Evolutionary conservation across 2,329 filamentous ascomycete species (phyloP).

Genomic region (Aspergillus phoenicis): DNA sequence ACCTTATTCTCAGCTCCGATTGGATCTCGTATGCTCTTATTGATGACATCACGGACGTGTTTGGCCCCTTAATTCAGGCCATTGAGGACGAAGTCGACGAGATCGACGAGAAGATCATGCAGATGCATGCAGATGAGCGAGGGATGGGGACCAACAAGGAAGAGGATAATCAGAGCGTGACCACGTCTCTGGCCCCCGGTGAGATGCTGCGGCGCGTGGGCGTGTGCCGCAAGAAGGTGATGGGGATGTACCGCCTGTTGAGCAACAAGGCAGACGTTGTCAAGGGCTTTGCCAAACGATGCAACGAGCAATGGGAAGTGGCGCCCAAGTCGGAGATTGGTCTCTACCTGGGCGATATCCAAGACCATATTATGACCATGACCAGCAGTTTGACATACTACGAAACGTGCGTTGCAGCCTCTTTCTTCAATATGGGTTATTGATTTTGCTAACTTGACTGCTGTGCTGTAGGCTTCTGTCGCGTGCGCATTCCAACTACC

Average conservation of each 20-base stretch:
- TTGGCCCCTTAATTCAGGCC: slow-evolving; percentile 84
- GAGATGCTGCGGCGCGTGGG: slow-evolving; percentile 93
- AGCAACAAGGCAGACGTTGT: slow-evolving; percentile 99
- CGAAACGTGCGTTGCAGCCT: slow-evolving; percentile 71
- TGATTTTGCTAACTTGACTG: slow-evolving; percentile 20
- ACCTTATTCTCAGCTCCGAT: slow-evolving; percentile 86
- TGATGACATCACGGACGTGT: slow-evolving; percentile 97
- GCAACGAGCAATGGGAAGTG: slow-evolving; percentile 79
- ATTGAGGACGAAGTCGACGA: slow-evolving; percentile 97
- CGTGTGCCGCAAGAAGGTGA: slow-evolving; percentile 94
- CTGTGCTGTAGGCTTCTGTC: slow-evolving; percentile 71
- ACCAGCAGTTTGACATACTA: slow-evolving; percentile 94
- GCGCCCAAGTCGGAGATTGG: slow-evolving; percentile 69
- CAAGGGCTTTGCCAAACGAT: slow-evolving; percentile 97
- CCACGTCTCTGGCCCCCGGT: slow-evolving; percentile 53
- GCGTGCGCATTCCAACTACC: slow-evolving; percentile 91
- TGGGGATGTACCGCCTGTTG: slow-evolving; percentile 87
- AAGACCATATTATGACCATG: slow-evolving; percentile 99
- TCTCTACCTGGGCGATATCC: slow-evolving; percentile 96
- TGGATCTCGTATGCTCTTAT: slow-evolving; percentile 99
- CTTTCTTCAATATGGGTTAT: not conserved
- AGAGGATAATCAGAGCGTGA: slow-evolving; percentile 32
- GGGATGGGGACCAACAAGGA: slow-evolving; percentile 39
- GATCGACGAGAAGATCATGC: slow-evolving; percentile 88
- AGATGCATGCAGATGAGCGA: slow-evolving; percentile 66